These are phyloP conservation scores for Solanum ossicruentum DNA, from an alignment of 257 asterid species.

Conservation along the genomic window DNA sequence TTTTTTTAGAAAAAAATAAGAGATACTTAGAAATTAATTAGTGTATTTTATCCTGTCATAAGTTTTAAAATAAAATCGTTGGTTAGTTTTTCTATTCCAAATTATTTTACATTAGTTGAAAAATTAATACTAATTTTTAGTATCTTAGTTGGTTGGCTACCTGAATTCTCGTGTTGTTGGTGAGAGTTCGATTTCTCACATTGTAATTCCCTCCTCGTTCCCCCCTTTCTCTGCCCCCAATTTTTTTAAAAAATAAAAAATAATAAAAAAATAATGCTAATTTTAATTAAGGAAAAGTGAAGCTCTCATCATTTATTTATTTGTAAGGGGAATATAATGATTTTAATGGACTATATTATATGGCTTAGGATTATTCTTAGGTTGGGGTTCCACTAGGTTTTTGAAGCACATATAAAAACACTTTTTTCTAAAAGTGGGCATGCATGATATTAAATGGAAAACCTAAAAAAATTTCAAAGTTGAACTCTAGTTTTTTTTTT, in stretches of 20 bases:
- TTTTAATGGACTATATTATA: background rate
- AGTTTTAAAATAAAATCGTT: no score
- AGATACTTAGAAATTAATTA: no score
- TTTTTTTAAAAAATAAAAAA: no score
- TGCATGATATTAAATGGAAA: background rate
- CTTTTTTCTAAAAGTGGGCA: background rate
- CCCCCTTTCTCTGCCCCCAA: no score
- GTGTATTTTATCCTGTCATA: no score
- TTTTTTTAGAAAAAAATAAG: no score
- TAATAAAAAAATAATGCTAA: background rate
- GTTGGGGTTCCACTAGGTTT: background rate
- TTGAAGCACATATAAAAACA: background rate
- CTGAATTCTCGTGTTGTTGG: no score
- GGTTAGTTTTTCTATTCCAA: background rate
- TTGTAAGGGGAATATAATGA: background rate
- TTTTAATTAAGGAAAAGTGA: background rate
- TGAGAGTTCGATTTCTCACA: no score
- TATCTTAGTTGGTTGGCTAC: no score
- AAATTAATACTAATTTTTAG: background rate
- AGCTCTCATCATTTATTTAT: background rate
- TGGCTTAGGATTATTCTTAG: background rate
- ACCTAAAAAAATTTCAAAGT: no score
- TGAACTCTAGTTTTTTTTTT: no score
- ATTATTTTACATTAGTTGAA: background rate
- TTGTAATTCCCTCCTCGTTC: no score